Evolutionary conservation across 495 filamentous ascomycete species (phyloP).

Genomic region (Penicillium paradoxum): DNA sequence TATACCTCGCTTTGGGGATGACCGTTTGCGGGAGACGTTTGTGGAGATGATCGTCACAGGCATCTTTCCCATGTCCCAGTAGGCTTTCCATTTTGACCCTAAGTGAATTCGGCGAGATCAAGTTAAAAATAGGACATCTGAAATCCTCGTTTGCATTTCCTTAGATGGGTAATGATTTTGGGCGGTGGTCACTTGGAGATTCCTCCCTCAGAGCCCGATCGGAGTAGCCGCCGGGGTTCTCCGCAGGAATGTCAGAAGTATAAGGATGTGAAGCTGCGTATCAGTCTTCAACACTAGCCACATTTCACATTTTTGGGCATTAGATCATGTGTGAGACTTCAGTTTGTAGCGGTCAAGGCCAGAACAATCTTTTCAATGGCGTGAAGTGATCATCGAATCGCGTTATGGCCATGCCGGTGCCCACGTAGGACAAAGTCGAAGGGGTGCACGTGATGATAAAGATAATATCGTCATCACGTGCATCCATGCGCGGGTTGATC

Average conservation of each 20-base stretch:
- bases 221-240: constrained; percentile 2
- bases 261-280: background rate
- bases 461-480: constrained; percentile 1
- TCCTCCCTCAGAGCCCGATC: background rate
- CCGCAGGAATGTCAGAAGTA: constrained; percentile 1
- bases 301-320: background rate
- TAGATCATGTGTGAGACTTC: background rate
- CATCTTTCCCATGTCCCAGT: background rate
- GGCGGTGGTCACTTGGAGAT: background rate
- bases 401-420: background rate
- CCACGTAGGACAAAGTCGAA: background rate
- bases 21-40: constrained; percentile 7
- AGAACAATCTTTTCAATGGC: no score
- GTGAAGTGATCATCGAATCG: background rate
- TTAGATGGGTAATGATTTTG: background rate
- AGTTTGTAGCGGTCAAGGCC: background rate
- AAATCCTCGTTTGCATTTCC: background rate
- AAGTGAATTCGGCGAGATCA: background rate
- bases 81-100: background rate
- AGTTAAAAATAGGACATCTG: background rate
- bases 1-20: background rate
- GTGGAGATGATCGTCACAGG: constrained; percentile 2
- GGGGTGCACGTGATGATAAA: constrained; percentile 2
- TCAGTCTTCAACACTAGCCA: background rate
- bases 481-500: background rate